Base-by-base conservation (phyloP, 2,329 filamentous ascomycete species). In the Colletotrichum lindemuthianum region DNA sequence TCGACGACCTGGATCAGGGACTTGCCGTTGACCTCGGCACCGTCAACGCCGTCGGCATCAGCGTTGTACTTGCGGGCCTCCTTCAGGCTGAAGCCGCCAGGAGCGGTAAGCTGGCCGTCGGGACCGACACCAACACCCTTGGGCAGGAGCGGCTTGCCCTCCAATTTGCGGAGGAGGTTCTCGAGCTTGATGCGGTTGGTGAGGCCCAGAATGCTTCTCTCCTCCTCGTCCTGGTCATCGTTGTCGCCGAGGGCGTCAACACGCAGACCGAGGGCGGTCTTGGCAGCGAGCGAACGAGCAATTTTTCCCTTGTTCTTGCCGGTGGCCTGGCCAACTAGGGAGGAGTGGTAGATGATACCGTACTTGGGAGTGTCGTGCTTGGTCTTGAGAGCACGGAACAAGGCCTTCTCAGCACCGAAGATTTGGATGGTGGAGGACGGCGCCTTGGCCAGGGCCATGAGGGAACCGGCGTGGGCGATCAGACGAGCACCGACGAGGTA, bases 281-380 rank as follows among this genome's bases (percentile, higher is more conserved):
- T 98, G 71, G 95, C 91, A 52, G 96, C 92, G 67, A 99, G 87
- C 84, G 97, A 93, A 86, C 96, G 92, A 45, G 96, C 96, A 75
- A 99, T 97, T 86, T 99, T 99, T 73, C 96, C 96, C 90, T 99
- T 99, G 85, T 98, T 98, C 84, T 93, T 95, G 73, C 96, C 96
- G 16, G 92, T 97, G 36, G 96, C 96, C 82, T 99, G 96, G 48
- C 96, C 96, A 69, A 99, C 96, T 49, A 99, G 87, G 34, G 92
- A 96, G 52, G 92, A 91, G 79, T 97, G 92, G 82, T 96, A 96
- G 77, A 96, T 92, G 69, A 97, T 86, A 86, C 96, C 96, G 74
- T 98, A 99, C 81, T 98, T 99, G 75, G 96, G 96, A 43, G 96
- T 99, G 75, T 97, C 93, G 79, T 98, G 95, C 86, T 99, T 98